Conservation (phyloP, 768 basidiomycete species). For the Auriscalpium vulgare region DNA sequence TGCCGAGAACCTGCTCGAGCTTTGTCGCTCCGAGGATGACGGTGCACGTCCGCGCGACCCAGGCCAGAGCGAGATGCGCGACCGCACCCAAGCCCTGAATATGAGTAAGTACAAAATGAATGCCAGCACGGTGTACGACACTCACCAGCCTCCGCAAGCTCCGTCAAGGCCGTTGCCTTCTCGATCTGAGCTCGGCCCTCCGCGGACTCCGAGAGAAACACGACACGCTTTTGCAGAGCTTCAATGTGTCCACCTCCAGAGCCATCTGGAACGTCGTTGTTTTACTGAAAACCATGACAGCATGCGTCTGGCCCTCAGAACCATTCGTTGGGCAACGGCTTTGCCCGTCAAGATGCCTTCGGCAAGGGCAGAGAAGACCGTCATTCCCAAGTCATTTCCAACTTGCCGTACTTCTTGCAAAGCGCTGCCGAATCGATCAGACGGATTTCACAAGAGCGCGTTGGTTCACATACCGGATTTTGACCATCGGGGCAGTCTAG, state of each 20-base stretch:
- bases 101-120: conserved; percentile 1
- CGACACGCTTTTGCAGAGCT: conserved; percentile 38
- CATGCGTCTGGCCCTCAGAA: too few relatives aligned
- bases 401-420: conserved; percentile 35
- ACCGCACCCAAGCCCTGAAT: conserved; percentile 37
- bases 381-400: conserved; percentile 42
- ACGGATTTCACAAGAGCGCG: not conserved
- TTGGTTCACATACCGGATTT: conserved; percentile 25
- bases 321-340: conserved; percentile 15
- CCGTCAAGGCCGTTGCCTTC: conserved; percentile 40
- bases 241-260: conserved; percentile 38
- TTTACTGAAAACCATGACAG: conserved; percentile 25
- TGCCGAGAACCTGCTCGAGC: conserved; percentile 39
- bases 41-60: conserved; percentile 38
- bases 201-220: conserved; percentile 32
- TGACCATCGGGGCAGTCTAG: conserved; percentile 49
- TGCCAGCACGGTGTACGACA: not conserved
- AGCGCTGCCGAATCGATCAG: conserved; percentile 16
- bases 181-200: conserved; percentile 38
- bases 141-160: conserved; percentile 32
- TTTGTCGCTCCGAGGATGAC: conserved; percentile 43
- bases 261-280: conserved; percentile 41
- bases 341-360: conserved; percentile 49
- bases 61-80: conserved; percentile 49
- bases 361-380: conserved; percentile 51